Conservation (phyloP, 75 land plant genomes). For the Sequoia sempervirens region DNA sequence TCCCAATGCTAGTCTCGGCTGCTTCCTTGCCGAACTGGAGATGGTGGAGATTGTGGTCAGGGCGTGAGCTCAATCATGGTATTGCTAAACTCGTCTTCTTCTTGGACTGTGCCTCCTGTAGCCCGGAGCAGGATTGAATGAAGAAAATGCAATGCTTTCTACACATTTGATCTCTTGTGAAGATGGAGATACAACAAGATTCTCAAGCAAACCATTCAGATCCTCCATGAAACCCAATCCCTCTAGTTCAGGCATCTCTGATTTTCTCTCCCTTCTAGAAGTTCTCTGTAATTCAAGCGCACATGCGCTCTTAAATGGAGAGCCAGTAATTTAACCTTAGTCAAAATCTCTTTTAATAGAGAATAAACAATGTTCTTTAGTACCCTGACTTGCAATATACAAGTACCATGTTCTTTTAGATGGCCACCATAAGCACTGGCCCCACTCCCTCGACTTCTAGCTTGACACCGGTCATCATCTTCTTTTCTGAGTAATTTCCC, state of each 20-base stretch:
- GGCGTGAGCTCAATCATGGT: no score
- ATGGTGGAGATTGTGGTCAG: constrained; percentile 88
- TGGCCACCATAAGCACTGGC: no score
- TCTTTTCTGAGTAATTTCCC: no score
- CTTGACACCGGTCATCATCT: no score
- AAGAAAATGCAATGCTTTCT: constrained; percentile 88
- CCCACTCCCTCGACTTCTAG: constrained; percentile 14
- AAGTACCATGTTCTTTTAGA: no score
- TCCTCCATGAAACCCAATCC: constrained; percentile 95
- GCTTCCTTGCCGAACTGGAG: constrained; percentile 23
- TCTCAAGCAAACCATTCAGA: constrained; percentile 54
- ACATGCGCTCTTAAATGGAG: no score
- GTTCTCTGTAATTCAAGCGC: not conserved
- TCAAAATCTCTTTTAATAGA: no score
- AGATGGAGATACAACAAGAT: constrained; percentile 43
- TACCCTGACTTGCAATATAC: no score
- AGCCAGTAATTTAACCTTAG: no score
- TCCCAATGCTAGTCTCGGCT: no score
- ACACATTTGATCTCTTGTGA: constrained; percentile 72
- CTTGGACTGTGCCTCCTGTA: constrained; percentile 91
- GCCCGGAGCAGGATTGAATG: constrained; percentile 96
- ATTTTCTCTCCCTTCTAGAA: constrained; percentile 28
- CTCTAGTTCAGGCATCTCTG: constrained; percentile 75
- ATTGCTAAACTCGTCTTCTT: no score
- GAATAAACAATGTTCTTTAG: no score